Base-by-base conservation (phyloP, 2,329 filamentous ascomycete species). In the Cladobotryum protrusum region DNA sequence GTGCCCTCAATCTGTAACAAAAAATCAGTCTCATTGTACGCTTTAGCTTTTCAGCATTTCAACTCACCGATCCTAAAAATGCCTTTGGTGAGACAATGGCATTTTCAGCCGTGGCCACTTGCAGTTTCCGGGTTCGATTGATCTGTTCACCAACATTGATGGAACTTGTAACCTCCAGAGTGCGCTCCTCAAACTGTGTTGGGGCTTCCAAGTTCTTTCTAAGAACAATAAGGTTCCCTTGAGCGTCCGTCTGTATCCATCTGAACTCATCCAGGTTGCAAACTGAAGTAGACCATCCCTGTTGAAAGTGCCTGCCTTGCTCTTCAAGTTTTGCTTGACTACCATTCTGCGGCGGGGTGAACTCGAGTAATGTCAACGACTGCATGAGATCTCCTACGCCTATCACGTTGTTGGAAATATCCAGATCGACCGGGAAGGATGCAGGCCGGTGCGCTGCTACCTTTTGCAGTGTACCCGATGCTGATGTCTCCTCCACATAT, bases 301-400 rank as follows among this genome's bases (percentile, higher is more conserved):
- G 85, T 60, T 92, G 83, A 59, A 85, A 89, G 63, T 96, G 89
- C 17, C 91, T 79, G 3, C 86, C 87, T 3, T 87, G 74, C 71
- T 96, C 89, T 1, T 75, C 74, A 7, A 97, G 74, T 47, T 74
- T 79, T 48, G 85, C 79, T 11, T 76, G 69, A n/a, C 78, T 67
- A 1, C 78, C 81, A 3, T 79, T 69, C 18, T 74, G 66, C 2
- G 81, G 77, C 3, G 77, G 76, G 0, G 76, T 72, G 62, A 86
- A 93, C 62, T 93, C 77, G 8, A 96, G 74, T 5, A 97, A 72
- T 1, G 86, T 84, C 19, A 95, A 75, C 1, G 89, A 95, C 70
- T 97, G 96, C 87, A 96, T 96, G 42, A 99, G 72, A 62, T 99
- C 93, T 1, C 86, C 87, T 9, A 97, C 83, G 0, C 87, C 89